A percentile compares a stretch with the other conserved stretches of the same genome.
Conservation (phyloP, 495 filamentous ascomycete species). For the Penicillium robsamsonii region DNA sequence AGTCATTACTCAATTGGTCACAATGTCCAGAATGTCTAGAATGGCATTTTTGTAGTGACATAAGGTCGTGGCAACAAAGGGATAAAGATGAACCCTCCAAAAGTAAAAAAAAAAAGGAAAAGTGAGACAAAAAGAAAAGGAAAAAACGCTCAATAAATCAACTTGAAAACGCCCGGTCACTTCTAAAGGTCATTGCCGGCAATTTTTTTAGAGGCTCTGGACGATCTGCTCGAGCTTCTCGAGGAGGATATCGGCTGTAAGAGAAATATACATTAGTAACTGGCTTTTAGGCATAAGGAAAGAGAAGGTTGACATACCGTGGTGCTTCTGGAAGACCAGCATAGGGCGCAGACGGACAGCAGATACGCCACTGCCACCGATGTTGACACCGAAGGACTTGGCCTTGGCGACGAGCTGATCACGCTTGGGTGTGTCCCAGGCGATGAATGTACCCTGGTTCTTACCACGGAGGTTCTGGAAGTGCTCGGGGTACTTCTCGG, state of each 20-base stretch:
- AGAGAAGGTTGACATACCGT: slow-evolving; percentile 44
- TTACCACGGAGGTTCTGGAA: slow-evolving; percentile 90
- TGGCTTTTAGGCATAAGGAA: background rate
- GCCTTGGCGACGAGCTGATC: slow-evolving; percentile 77
- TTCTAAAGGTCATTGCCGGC: slow-evolving; percentile 10
- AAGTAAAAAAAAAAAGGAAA: slow-evolving; percentile 3
- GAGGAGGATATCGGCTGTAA: slow-evolving; percentile 53
- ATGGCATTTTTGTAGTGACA: slow-evolving; percentile 22
- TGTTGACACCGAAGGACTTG: slow-evolving; percentile 82
- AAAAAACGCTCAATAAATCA: slow-evolving; percentile 29
- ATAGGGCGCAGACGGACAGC: slow-evolving; percentile 90
- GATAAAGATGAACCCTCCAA: background rate
- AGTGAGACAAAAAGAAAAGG: slow-evolving; percentile 18
- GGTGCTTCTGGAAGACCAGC: slow-evolving; percentile 92
- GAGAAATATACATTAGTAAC: slow-evolving; percentile 22
- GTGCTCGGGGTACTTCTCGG: slow-evolving; percentile 73
- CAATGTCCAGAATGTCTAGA: slow-evolving; percentile 27
- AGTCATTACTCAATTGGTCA: slow-evolving; percentile 18
- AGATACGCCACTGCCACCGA: slow-evolving; percentile 79
- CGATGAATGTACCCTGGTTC: slow-evolving; percentile 94
- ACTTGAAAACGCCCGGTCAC: slow-evolving; percentile 13
- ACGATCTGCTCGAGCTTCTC: slow-evolving; percentile 76
- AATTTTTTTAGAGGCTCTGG: slow-evolving; percentile 50
- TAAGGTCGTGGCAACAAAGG: slow-evolving; percentile 21
- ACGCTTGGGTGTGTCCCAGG: slow-evolving; percentile 84